Evolutionary conservation across 352 stramenopile species (phyloP).

Genomic region (Elongisporangium senticosum): DNA sequence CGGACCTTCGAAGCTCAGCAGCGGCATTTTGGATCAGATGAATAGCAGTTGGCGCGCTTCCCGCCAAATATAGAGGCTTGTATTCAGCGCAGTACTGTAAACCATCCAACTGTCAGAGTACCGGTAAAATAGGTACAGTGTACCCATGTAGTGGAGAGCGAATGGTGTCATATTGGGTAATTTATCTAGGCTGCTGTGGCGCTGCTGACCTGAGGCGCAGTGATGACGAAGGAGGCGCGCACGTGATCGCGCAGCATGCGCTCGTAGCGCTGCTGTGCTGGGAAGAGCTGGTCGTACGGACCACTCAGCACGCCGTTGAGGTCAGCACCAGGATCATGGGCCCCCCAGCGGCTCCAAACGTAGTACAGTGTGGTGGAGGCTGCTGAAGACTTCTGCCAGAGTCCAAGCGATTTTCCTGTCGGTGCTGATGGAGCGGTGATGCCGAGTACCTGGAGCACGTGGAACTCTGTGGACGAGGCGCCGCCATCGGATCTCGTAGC

Average conservation of each 20-base stretch:
- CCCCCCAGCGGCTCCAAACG: conserved; percentile 44
- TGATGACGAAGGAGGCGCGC: neutral
- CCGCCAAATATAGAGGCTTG: neutral
- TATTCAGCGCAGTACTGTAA: neutral
- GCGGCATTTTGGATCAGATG: conserved; percentile 32
- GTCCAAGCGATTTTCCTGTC: neutral
- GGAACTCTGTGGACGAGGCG: conserved; percentile 1
- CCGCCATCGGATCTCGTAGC: neutral
- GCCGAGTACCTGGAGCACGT: conserved; percentile 15
- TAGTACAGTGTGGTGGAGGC: conserved; percentile 16
- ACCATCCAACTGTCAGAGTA: too few relatives aligned
- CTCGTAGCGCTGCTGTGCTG: conserved; percentile 28
- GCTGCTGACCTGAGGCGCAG: neutral
- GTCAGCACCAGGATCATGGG: neutral
- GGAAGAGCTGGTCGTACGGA: conserved; percentile 26
- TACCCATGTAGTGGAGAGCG: too few relatives aligned
- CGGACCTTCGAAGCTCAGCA: conserved; percentile 70
- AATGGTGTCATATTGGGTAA: too few relatives aligned
- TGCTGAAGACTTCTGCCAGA: neutral
- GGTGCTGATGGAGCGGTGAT: neutral
- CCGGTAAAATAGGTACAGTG: too few relatives aligned
- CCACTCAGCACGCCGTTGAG: conserved; percentile 23
- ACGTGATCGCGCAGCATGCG: conserved; percentile 14
- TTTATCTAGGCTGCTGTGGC: neutral
- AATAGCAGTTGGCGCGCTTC: neutral